Percentiles rank a stretch among this genome's conserved stretches.
Evolutionary conservation across 371 early-diverging fungal genomes (phyloP).

Genomic region (Mucor irregularis): DNA sequence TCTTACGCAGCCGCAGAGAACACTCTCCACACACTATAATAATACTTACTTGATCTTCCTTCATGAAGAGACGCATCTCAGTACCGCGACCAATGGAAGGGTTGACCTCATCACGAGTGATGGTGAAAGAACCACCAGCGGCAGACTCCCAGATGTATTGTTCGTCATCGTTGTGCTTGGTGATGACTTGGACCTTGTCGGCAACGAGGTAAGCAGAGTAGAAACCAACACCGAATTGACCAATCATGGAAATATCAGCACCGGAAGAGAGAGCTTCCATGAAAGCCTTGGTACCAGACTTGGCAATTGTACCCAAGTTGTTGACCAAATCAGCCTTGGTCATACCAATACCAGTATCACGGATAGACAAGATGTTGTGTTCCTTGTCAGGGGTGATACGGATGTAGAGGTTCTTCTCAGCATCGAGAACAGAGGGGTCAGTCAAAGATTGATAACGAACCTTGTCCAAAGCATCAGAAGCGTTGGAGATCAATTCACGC

Average conservation of each 20-base stretch:
- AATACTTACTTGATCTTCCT: slow-evolving; percentile 69
- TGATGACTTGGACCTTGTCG: slow-evolving; percentile 81
- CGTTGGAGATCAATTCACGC: slow-evolving; percentile 87
- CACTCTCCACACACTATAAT: slow-evolving; percentile 26
- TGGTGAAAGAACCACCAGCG: slow-evolving; percentile 70
- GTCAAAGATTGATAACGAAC: slow-evolving; percentile 66
- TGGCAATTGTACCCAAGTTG: slow-evolving; percentile 89
- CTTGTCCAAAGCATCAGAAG: slow-evolving; percentile 88
- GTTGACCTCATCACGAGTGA: slow-evolving; percentile 71
- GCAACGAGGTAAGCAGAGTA: slow-evolving; percentile 86
- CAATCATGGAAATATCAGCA: slow-evolving; percentile 73
- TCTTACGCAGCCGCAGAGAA: no score
- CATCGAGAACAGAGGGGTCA: slow-evolving; percentile 54
- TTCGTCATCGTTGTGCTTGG: slow-evolving; percentile 73
- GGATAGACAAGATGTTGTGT: slow-evolving; percentile 65
- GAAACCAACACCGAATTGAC: slow-evolving; percentile 95
- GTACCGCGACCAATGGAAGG: slow-evolving; percentile 74
- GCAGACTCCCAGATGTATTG: slow-evolving; percentile 82
- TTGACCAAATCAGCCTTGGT: slow-evolving; percentile 79
- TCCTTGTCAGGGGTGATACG: slow-evolving; percentile 64
- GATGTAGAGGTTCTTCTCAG: slow-evolving; percentile 63
- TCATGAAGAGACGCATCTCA: slow-evolving; percentile 75
- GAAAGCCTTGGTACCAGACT: slow-evolving; percentile 64
- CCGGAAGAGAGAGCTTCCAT: slow-evolving; percentile 54
- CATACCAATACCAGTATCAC: slow-evolving; percentile 92